Conservation (phyloP, 2,329 filamentous ascomycete species). For the Aspergillus pseudoviridinutans region DNA sequence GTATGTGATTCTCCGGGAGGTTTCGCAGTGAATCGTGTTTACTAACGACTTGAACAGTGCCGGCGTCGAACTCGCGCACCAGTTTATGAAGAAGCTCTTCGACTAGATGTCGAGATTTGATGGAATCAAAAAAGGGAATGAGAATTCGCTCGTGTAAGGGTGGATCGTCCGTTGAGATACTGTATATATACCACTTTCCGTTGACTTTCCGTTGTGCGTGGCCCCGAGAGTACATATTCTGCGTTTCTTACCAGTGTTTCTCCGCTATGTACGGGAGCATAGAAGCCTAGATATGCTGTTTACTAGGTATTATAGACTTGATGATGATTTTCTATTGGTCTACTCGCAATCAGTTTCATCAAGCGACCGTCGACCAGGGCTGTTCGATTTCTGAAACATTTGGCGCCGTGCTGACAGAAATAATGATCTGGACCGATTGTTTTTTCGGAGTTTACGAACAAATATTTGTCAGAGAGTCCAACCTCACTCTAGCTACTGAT, state of each 20-base stretch:
- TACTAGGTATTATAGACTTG: constrained; percentile 8
- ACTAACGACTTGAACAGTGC: constrained; percentile 28
- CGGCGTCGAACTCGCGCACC: constrained; percentile 49
- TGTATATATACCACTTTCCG: background rate
- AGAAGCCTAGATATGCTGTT: constrained; percentile 10
- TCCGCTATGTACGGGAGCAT: constrained; percentile 5
- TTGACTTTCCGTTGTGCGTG: background rate
- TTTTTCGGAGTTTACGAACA: background rate
- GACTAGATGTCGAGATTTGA: constrained; percentile 11
- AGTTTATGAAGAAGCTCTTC: constrained; percentile 48
- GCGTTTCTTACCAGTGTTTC: background rate
- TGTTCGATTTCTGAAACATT: background rate
- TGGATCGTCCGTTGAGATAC: background rate
- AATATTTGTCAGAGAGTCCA: background rate
- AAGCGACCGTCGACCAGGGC: background rate
- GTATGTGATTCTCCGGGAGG: constrained; percentile 26
- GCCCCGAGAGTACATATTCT: constrained; percentile 3
- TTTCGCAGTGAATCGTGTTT: background rate
- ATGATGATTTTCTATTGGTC: constrained; percentile 7
- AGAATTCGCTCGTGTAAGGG: constrained; percentile 1
- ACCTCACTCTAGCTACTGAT: background rate
- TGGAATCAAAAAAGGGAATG: constrained; percentile 5
- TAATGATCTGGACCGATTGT: background rate
- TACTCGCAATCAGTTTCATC: background rate
- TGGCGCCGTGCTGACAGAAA: background rate